Evolutionary conservation across 2,329 filamentous ascomycete species (phyloP), one percentile per base, ranked within the genome.

Genomic region (Hypoxylon rubiginosum): DNA sequence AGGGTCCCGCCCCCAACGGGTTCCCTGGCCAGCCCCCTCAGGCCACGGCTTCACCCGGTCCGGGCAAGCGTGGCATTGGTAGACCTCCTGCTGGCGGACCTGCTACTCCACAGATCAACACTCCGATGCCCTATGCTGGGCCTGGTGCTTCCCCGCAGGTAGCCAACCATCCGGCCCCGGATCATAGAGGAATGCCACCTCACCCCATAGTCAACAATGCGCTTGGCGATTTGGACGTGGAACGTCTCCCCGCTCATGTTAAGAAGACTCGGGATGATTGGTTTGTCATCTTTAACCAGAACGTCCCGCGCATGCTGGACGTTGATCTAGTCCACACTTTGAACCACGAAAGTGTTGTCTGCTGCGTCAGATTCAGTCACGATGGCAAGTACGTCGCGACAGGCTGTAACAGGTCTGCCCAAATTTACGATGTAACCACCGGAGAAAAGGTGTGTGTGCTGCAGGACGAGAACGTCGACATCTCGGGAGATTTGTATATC

Each of bases 331-430:
- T 97, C 51, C 96, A 98, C 82, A 97, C 94, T 61, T 86, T 99
- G 57, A 88, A 90, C 66, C 96, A 99, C 76, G 93, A 97, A 77
- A 98, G 95, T 74, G 96, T 99, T 3, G 96, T 99, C 0, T 99
- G 96, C 86, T 99, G 96, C 78, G 96, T 99, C 36, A 89, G 96
- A 63, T 99, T 99, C 84, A 98, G 95, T 78, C 89, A 92, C 59
- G 96, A 99, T 76, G 96, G 96, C 72, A 94, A 97, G 77, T 97
- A 93, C 73, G 92, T 99, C 59, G 96, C 96, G 7, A 99, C 96
- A 4, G 96, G 96, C 46, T 98, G 96, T 85, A 99, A 99, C 81
- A 87, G 94, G 69, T 97, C 94, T n/a, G 96, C 96, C n/a, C 95
- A 98, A 81, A 99, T 99, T 74, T 99, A 96, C 79, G 96, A 99